phyloP scores from a whole-genome alignment of 306 rosid genomes.

The Ochetophila trinervis region DNA sequence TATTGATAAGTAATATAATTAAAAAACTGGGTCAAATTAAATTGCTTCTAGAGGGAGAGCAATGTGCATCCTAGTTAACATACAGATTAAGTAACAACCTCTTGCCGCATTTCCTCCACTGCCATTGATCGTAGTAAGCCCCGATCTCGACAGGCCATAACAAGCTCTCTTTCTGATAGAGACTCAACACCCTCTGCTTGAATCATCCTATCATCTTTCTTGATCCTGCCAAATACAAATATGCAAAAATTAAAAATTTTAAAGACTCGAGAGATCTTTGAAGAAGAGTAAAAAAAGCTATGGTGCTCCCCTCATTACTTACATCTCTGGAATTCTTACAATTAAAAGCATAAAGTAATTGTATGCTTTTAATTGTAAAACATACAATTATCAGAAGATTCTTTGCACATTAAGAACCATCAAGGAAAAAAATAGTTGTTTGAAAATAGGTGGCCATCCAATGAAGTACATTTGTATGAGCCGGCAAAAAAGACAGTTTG shows the following conservation, averaged over 20 bases:
- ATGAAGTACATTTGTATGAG: too few relatives aligned
- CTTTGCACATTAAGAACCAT: background rate
- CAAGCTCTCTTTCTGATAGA: conserved; percentile 89
- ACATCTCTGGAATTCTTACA: background rate
- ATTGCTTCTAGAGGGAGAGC: too few relatives aligned
- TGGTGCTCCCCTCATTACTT: background rate
- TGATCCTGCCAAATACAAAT: conserved; percentile 51
- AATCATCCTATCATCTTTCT: conserved; percentile 86
- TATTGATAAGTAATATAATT: too few relatives aligned
- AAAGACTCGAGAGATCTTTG: background rate
- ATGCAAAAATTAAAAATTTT: background rate
- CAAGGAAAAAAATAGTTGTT: background rate
- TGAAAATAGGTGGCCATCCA: too few relatives aligned
- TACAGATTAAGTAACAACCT: conserved; percentile 47
- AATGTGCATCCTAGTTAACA: too few relatives aligned
- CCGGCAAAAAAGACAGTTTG: too few relatives aligned
- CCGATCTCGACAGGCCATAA: conserved; percentile 90
- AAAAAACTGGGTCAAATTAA: too few relatives aligned
- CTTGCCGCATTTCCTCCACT: conserved; percentile 95
- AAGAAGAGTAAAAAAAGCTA: background rate
- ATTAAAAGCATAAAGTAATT: background rate
- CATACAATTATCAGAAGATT: background rate
- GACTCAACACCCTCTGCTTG: conserved; percentile 94
- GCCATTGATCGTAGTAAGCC: conserved; percentile 92
- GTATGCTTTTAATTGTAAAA: too few relatives aligned